These are phyloP conservation scores for Hamamelis virginiana DNA, from an alignment of 164 flowering plant genomes.

Conservation along the genomic window DNA sequence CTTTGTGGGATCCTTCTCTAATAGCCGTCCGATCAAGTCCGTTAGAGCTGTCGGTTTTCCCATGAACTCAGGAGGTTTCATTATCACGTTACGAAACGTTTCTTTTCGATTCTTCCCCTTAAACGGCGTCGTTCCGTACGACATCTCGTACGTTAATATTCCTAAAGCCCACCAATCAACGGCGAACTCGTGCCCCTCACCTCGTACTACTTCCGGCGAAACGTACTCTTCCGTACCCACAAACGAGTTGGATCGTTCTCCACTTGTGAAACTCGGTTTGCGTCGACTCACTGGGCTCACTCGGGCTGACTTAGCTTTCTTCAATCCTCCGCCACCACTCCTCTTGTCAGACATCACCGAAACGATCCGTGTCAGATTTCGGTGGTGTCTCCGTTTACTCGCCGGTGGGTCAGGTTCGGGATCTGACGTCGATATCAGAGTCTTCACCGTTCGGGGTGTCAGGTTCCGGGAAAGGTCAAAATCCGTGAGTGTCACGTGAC, in stretches of 20 bases:
- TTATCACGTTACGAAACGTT: conserved; percentile 63
- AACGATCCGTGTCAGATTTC: conserved; percentile 30
- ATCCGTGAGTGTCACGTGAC: conserved; percentile 72
- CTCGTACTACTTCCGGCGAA: conserved; percentile 80
- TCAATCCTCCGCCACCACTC: conserved; percentile 12
- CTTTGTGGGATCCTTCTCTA: conserved; percentile 74
- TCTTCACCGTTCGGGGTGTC: conserved; percentile 6
- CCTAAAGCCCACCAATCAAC: conserved; percentile 99
- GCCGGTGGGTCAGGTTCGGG: conserved; percentile 1
- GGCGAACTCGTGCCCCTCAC: conserved; percentile 90
- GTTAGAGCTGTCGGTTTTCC: conserved; percentile 58
- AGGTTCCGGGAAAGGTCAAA: conserved; percentile 63
- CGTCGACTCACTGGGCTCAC: conserved; percentile 72
- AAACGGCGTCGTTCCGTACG: conserved; percentile 87
- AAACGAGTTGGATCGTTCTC: conserved; percentile 48
- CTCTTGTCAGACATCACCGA: conserved; percentile 10
- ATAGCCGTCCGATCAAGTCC: conserved; percentile 65
- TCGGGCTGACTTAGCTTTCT: conserved; percentile 71
- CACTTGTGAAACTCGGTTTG: conserved; percentile 30
- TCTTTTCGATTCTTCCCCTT: conserved; percentile 76
- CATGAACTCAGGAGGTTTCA: conserved; percentile 51
- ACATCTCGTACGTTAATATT: conserved; percentile 78
- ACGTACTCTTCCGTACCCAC: conserved; percentile 95
- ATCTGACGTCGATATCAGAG: conserved; percentile 11
- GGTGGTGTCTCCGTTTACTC: conserved; percentile 15